Base-by-base conservation (phyloP, 345 rosid genomes). In the Alliaria petiolata region DNA sequence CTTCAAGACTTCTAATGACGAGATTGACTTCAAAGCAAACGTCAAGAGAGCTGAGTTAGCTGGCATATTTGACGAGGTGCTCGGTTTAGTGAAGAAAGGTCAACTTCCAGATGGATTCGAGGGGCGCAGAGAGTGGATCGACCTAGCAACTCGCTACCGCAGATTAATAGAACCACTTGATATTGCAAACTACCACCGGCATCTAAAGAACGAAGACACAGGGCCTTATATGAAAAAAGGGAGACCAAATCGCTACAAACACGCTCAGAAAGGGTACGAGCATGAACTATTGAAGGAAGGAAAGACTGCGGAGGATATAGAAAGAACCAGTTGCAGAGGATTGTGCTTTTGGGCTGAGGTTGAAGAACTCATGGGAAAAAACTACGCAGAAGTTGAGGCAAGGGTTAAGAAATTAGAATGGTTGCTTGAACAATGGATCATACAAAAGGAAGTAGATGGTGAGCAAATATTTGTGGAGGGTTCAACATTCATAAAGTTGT, bases 281-380 rank as follows among this genome's bases (percentile, higher is more conserved):
- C 86, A 88, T 54, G 61, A 67, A 0, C n/a, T 13, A 8, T 49
- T 75, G 22, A 60, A 56, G 81, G 43, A 0, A 17, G 61, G 61
- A 15, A 34, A 4, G 38, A n/a, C 20, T 53, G 36, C 58, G n/a
- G 20, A 53, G 20, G 61, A 55, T 64, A 35, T 16, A 14, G 17
- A 52, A 6, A 44, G 17, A n/a, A 39, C 79, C 73, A 0, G 10
- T 59, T 33, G 62, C 14, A 25, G 93, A 28, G 30, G 93, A 28
- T 92, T 96, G 13, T 79, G 85, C 69, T 76, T 92, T 35, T 87
- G 95, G 98, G 96, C 93, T 0, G 84, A 85, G 72, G 84, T 88
- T 2, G 98, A 92, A 83, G 96, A 92, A 71, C 91, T 89, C 9
- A 36, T 26, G 31, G 64, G 49, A 70, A 65, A 71, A 4, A 15